phyloP scores from a whole-genome alignment of 2,329 filamentous ascomycete species.

The Ceratocystiopsis brevicomis region DNA sequence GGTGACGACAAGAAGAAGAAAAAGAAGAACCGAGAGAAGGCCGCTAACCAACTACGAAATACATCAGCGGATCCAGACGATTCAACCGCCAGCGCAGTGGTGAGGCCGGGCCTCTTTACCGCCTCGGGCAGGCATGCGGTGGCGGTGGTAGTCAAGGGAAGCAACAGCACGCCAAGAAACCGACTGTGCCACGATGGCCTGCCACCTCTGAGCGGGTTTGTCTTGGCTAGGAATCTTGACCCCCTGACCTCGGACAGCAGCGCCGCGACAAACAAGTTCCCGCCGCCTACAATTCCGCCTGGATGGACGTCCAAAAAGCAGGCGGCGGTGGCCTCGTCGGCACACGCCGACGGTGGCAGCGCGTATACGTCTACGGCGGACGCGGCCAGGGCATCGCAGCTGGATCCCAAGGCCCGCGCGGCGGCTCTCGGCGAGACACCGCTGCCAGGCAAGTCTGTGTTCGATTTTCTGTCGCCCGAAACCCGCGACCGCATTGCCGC shows the following conservation, averaged over 20 bases:
- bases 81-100: no score
- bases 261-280: slow-evolving; percentile 27
- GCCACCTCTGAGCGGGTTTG: slow-evolving; percentile 61
- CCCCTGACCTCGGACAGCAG: slow-evolving; percentile 26
- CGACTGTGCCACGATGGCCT: slow-evolving; percentile 70
- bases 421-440: slow-evolving; percentile 61
- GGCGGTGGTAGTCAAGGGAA: slow-evolving; percentile 24
- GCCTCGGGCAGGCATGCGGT: no score
- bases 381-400: slow-evolving; percentile 54
- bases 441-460: slow-evolving; percentile 82
- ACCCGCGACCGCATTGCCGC: slow-evolving; percentile 59
- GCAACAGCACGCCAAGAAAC: slow-evolving; percentile 17
- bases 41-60: no score
- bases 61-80: background rate
- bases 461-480: slow-evolving; percentile 70
- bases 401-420: slow-evolving; percentile 61
- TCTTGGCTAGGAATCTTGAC: slow-evolving; percentile 39
- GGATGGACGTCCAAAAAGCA: slow-evolving; percentile 53
- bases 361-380: slow-evolving; percentile 50
- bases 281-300: slow-evolving; percentile 46
- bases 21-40: slow-evolving; percentile 25
- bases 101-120: slow-evolving; percentile 36
- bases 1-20: slow-evolving; percentile 69
- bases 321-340: slow-evolving; percentile 15
- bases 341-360: slow-evolving; percentile 9